phyloP scores from a whole-genome alignment of 2,329 filamentous ascomycete genomes.

The Paraconiothyrium sp. region DNA sequence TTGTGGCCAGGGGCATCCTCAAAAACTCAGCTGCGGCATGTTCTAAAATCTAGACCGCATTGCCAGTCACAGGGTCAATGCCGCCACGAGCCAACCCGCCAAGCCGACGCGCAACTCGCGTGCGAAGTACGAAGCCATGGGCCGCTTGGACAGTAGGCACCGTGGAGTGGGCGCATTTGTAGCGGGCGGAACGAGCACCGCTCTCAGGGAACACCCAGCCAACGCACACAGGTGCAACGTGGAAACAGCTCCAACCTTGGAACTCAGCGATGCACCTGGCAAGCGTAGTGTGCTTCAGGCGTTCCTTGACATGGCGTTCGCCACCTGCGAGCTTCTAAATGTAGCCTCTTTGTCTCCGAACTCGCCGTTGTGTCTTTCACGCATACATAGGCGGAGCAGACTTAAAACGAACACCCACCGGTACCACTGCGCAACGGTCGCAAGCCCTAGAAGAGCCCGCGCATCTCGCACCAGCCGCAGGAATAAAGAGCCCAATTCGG shows the following conservation, averaged over 20 bases:
- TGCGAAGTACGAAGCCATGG: conserved; percentile 6
- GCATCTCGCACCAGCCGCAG: background rate
- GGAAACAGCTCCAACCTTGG: background rate
- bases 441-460: background rate
- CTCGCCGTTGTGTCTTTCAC: background rate
- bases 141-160: background rate
- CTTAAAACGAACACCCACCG: background rate
- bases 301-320: background rate
- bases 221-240: background rate
- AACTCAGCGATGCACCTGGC: background rate
- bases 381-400: conserved; percentile 1
- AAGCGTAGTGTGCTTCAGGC: conserved; percentile 1
- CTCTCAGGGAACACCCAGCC: background rate
- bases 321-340: background rate
- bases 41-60: conserved; percentile 37
- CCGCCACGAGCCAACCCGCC: conserved; percentile 33
- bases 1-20: conserved; percentile 5
- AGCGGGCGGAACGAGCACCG: background rate
- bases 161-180: conserved; percentile 2
- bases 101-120: conserved; percentile 17
- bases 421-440: background rate
- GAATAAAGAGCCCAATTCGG: conserved; percentile 17
- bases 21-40: conserved; percentile 28
- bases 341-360: background rate
- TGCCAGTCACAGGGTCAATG: conserved; percentile 35